Evolutionary conservation across 768 basidiomycete genomes (phyloP), one percentile per base, ranked within the genome.

Genomic region (Dioszegia hungarica): DNA sequence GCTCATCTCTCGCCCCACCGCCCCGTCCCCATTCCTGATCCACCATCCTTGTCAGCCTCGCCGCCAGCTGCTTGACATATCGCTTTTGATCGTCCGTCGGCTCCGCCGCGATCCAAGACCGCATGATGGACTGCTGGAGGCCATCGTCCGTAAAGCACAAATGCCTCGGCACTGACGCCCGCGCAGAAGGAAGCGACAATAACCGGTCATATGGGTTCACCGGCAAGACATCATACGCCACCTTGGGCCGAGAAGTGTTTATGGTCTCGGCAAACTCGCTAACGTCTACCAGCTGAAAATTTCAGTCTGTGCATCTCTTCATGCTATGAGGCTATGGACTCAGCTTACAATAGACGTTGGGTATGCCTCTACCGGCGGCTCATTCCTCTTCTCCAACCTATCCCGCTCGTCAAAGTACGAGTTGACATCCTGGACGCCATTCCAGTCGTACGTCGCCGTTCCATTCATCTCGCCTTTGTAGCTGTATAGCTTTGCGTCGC

Each of bases 61-160:
- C 47, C 25, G 61, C 29, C 2, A 70, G 34, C 11, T 39, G 28
- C 22, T 27, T 28, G 4, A 65, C 51, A 36, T 57, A 62, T 31
- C 17, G 22, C 24, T 57, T 53, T 10, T 59, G 41, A 22, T 61
- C 40, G 15, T 38, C 33, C 8, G 50, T 60, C 6, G 66, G 66
- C 41, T 70, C 66, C 9, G 68, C 57, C 15, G 31, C 15, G 3
- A 36, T 41, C 68, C 68, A 70, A 2, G 63, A 57, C 10, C 33
- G 19, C 48, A 70, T 59, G 15, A 63, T 40, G 0, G 50, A 48
- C 0, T 28, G 34, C 34, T 70, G 66, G 0, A 70, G 54, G 10
- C 22, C 22, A 33, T 70, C 64, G 5, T 37, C 4, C 2, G 39
- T 20, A 15, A 39, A 20, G 15, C 39, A 36, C n/a, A 57, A n/a